Conservation (phyloP, 352 stramenopile genomes). For the Globisporangium viniferum region DNA sequence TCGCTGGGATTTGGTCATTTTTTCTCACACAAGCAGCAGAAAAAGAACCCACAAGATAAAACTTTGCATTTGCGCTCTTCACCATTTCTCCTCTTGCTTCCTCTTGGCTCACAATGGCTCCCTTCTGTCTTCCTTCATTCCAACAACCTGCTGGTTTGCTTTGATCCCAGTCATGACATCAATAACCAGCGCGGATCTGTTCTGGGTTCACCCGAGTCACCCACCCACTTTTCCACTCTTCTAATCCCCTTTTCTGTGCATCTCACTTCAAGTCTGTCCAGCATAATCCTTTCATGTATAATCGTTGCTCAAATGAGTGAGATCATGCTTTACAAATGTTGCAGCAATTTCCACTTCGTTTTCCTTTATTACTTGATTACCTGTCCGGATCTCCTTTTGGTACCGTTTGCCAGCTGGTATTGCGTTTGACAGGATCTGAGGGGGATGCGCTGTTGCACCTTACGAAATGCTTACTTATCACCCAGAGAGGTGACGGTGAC, state of each 20-base stretch:
- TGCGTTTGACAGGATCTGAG: neutral
- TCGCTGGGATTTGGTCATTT: neutral
- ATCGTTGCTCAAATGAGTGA: neutral
- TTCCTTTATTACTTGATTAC: neutral
- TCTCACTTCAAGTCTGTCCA: neutral
- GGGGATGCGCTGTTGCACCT: neutral
- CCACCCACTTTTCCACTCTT: neutral
- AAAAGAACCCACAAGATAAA: neutral
- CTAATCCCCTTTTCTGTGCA: neutral
- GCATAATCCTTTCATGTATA: neutral
- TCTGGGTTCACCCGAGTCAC: neutral
- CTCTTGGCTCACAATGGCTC: neutral
- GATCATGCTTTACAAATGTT: too few relatives aligned
- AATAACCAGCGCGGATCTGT: neutral
- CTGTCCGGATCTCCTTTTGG: neutral
- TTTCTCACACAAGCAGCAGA: neutral
- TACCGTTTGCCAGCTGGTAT: neutral
- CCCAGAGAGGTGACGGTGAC: too few relatives aligned
- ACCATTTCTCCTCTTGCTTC: neutral
- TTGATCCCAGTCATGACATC: neutral
- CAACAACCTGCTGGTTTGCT: neutral
- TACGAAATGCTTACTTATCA: conserved; percentile 3
- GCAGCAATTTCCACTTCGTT: too few relatives aligned
- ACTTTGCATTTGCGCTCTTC: neutral
- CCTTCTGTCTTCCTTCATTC: neutral